Evolutionary conservation across 2,329 filamentous ascomycete species (phyloP).

Genomic region (Ustulina deusta): DNA sequence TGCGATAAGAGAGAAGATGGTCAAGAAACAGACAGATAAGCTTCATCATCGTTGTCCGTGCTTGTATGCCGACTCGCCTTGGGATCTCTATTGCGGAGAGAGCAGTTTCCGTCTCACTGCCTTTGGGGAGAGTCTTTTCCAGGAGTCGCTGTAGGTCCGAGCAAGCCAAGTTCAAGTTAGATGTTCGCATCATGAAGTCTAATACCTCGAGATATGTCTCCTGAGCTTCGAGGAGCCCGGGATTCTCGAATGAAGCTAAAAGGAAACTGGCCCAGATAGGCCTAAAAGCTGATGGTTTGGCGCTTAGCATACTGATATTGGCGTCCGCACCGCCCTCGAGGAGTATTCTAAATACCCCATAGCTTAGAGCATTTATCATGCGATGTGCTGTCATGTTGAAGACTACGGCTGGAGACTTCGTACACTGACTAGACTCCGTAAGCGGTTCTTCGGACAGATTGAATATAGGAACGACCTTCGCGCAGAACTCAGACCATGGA

Average conservation of each 20-base stretch:
- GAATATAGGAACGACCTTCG: not conserved
- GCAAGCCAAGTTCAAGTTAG: not conserved
- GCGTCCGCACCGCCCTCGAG: not conserved
- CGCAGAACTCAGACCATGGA: not conserved
- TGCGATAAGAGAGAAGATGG: not conserved
- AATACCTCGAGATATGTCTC: not conserved
- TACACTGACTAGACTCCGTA: not conserved
- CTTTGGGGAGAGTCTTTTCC: not conserved
- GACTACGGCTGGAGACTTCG: not conserved
- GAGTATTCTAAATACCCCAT: conserved; percentile 1
- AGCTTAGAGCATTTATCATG: conserved; percentile 1
- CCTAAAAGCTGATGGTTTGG: not conserved
- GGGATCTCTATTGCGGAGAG: not conserved
- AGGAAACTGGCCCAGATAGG: not conserved
- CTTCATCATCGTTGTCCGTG: not conserved
- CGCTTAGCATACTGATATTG: not conserved
- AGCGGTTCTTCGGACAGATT: not conserved
- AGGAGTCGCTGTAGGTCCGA: not conserved
- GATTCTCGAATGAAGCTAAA: not conserved
- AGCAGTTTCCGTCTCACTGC: not conserved
- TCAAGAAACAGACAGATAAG: not conserved
- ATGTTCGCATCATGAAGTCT: not conserved
- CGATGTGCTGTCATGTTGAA: not conserved
- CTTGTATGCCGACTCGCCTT: not conserved
- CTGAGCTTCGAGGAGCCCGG: not conserved